Conservation (phyloP, 129 eudicot genomes). For the Flaveria robusta region DNA sequence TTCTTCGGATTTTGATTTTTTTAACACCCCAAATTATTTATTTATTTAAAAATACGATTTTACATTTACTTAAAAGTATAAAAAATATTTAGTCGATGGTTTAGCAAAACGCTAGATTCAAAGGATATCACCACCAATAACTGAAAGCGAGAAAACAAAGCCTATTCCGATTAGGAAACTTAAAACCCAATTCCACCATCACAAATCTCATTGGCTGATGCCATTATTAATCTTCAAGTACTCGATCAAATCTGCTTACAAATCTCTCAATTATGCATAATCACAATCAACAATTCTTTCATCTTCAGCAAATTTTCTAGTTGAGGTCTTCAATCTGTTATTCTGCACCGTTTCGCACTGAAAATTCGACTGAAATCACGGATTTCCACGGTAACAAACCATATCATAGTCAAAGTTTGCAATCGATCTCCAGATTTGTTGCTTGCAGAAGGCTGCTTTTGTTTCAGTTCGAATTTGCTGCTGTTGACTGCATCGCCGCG, state of each 20-base stretch:
- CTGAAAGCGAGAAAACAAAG: constrained; percentile 28
- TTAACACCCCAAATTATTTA: too few relatives aligned
- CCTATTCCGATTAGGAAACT: background rate
- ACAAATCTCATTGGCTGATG: constrained; percentile 29
- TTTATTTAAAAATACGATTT: too few relatives aligned
- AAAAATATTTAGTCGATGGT: background rate
- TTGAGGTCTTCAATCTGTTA: background rate
- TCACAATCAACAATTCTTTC: background rate
- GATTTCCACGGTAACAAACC: constrained; percentile 10
- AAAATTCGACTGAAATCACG: constrained; percentile 28
- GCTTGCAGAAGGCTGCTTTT: background rate
- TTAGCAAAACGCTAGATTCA: background rate
- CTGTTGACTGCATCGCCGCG: constrained; percentile 7
- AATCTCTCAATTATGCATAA: constrained; percentile 16
- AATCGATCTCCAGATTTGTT: constrained; percentile 32
- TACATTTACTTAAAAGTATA: background rate
- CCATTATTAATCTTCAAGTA: constrained; percentile 11
- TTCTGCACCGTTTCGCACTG: background rate
- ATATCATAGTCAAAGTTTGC: constrained; percentile 18
- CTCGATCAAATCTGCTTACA: background rate
- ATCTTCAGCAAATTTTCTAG: constrained; percentile 2
- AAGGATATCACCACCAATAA: background rate
- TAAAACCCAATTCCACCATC: constrained; percentile 23
- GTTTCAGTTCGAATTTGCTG: constrained; percentile 20
- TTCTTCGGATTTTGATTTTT: too few relatives aligned